Evolutionary conservation across 2,329 filamentous ascomycete genomes (phyloP).

Genomic region (Pseudogymnoascus sp.): DNA sequence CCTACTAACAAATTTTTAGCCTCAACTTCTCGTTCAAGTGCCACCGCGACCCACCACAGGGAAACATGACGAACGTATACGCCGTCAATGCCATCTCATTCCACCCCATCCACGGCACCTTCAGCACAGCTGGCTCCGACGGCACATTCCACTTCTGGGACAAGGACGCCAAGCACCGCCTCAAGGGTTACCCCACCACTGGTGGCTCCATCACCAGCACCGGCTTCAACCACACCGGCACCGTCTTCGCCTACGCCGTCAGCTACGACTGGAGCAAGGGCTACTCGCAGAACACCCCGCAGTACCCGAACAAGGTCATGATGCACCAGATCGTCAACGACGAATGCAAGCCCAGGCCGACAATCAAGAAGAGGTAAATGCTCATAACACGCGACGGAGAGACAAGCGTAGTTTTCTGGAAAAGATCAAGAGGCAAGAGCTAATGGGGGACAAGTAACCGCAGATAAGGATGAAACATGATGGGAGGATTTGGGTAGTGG

Average conservation of each 20-base stretch:
- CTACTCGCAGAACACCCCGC: conserved; percentile 71
- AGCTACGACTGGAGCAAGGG: conserved; percentile 99
- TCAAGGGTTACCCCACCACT: conserved; percentile 80
- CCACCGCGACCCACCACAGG: conserved; percentile 72
- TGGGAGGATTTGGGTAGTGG: not conserved
- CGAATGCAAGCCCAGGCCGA: conserved; percentile 47
- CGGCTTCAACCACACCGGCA: conserved; percentile 81
- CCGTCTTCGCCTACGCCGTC: conserved; percentile 79
- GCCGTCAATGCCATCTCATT: conserved; percentile 96
- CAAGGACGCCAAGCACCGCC: conserved; percentile 78
- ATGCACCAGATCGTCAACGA: conserved; percentile 66
- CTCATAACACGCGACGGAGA: conserved; percentile 4
- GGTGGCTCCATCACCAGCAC: conserved; percentile 84
- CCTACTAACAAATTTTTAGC: conserved; percentile 31
- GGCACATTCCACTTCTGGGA: conserved; percentile 98
- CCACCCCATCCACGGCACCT: conserved; percentile 95
- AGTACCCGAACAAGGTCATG: conserved; percentile 73
- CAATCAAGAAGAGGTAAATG: conserved; percentile 29
- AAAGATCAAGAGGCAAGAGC: not conserved
- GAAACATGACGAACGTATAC: conserved; percentile 80
- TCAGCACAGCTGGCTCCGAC: conserved; percentile 90
- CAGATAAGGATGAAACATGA: conserved; percentile 7
- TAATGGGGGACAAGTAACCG: conserved; percentile 7
- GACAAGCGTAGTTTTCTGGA: conserved; percentile 6
- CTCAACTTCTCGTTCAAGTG: conserved; percentile 99